Conservation (phyloP, 139 green algal genomes). For the Chlorella sp. region DNA sequence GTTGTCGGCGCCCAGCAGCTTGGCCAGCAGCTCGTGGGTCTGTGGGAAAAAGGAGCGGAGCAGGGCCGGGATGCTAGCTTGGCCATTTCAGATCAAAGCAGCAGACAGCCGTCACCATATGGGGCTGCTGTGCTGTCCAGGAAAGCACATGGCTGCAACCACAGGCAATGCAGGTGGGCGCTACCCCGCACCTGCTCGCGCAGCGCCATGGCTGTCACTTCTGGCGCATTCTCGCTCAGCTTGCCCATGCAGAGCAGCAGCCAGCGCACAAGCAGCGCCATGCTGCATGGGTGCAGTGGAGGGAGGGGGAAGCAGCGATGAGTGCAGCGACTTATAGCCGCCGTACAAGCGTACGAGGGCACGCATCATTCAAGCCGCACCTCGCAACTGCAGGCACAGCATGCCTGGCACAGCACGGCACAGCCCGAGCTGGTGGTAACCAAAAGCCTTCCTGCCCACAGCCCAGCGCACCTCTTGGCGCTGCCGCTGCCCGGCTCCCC, state of each 20-base stretch:
- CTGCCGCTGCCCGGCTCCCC: background rate
- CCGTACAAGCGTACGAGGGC: too few species aligned
- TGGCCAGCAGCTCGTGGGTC: slow-evolving; percentile 62
- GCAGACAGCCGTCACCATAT: too few species aligned
- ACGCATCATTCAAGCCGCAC: too few species aligned
- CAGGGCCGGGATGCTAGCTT: background rate
- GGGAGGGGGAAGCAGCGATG: background rate
- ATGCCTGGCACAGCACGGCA: background rate
- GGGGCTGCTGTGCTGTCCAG: too few species aligned
- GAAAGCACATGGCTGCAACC: too few species aligned
- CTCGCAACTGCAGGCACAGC: background rate
- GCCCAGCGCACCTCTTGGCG: background rate
- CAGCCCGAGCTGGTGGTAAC: too few species aligned
- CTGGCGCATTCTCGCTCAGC: slow-evolving; percentile 74
- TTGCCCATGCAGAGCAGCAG: slow-evolving; percentile 92
- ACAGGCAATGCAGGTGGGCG: too few species aligned
- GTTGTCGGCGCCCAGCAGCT: slow-evolving; percentile 57
- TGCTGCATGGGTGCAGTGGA: slow-evolving; percentile 6
- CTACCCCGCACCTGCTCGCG: slow-evolving; percentile 35
- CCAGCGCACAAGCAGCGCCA: slow-evolving; percentile 90
- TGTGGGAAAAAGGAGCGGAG: slow-evolving; percentile 2
- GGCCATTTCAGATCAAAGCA: too few species aligned
- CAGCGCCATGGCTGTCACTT: slow-evolving; percentile 54
- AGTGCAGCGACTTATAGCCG: too few species aligned
- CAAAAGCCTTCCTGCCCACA: too few species aligned